These are phyloP conservation scores for Symbiotaphrina buchneri DNA, from an alignment of 495 filamentous ascomycete genomes.

Conservation along the genomic window DNA sequence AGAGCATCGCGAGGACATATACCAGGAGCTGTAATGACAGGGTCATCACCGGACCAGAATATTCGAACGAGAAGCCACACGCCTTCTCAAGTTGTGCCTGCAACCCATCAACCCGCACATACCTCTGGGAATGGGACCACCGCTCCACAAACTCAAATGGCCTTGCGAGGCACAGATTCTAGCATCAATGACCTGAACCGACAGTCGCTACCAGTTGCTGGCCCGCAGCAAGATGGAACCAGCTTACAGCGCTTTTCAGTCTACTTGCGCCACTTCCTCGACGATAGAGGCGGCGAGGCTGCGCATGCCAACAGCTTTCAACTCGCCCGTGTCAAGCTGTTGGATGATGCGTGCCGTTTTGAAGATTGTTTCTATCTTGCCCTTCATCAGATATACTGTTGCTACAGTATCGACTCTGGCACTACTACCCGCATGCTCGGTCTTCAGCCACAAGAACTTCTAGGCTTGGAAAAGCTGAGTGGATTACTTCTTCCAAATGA, in stretches of 20 bases:
- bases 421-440: conserved; percentile 3
- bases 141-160: too few species aligned
- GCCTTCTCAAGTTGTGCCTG: too few species aligned
- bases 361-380: conserved; percentile 39
- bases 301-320: conserved; percentile 14
- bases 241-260: background rate
- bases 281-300: background rate
- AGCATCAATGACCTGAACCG: background rate
- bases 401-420: conserved; percentile 15
- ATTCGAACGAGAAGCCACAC: too few species aligned
- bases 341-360: conserved; percentile 28
- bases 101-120: too few species aligned
- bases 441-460: conserved; percentile 5
- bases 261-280: background rate
- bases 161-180: too few species aligned
- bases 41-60: too few species aligned
- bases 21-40: too few species aligned
- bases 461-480: conserved; percentile 12
- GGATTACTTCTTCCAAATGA: conserved; percentile 16
- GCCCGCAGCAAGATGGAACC: background rate
- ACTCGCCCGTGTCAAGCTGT: conserved; percentile 26
- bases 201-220: background rate
- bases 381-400: conserved; percentile 46
- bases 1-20: too few species aligned
- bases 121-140: too few species aligned